A percentile compares a stretch with the other conserved stretches of the same genome.
phyloP scores from a whole-genome alignment of 768 basidiomycete species.

The Mycena capillaripes region DNA sequence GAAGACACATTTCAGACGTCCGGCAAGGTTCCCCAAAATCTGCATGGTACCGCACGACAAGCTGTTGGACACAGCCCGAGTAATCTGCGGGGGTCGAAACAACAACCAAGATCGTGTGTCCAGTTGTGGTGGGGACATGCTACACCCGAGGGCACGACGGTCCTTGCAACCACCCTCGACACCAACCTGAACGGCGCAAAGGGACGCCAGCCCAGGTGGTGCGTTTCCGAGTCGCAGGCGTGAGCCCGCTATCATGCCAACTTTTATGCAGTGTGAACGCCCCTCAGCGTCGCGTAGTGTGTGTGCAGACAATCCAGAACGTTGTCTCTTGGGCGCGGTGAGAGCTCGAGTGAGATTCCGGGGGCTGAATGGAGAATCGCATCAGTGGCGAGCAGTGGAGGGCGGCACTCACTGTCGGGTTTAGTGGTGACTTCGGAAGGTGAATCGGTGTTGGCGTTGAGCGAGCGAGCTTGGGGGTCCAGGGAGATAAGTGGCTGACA shows the following conservation, averaged over 20 bases:
- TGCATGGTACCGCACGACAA: background rate
- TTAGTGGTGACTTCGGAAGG: background rate
- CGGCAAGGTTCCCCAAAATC: background rate
- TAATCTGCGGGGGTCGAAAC: background rate
- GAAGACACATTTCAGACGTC: background rate
- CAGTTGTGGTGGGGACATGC: background rate
- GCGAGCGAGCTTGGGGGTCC: no score
- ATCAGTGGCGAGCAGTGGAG: background rate
- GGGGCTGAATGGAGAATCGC: background rate
- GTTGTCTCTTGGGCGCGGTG: constrained; percentile 10
- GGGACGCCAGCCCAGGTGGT: constrained; percentile 12
- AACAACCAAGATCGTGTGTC: background rate
- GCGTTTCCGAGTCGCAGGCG: constrained; percentile 20
- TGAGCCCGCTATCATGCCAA: constrained; percentile 5
- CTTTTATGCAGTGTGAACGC: constrained; percentile 14
- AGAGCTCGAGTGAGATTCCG: constrained; percentile 3
- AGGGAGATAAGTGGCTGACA: background rate
- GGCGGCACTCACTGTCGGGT: background rate
- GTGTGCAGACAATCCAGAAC: background rate
- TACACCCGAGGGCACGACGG: background rate
- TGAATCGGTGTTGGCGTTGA: background rate
- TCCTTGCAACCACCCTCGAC: constrained; percentile 18
- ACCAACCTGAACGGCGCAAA: constrained; percentile 10
- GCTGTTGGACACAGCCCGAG: background rate
- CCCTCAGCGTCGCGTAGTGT: constrained; percentile 17